Evolutionary conservation across 306 rosid genomes (phyloP), one percentile per base, ranked within the genome.

Genomic region (Echinosophora koreensis): DNA sequence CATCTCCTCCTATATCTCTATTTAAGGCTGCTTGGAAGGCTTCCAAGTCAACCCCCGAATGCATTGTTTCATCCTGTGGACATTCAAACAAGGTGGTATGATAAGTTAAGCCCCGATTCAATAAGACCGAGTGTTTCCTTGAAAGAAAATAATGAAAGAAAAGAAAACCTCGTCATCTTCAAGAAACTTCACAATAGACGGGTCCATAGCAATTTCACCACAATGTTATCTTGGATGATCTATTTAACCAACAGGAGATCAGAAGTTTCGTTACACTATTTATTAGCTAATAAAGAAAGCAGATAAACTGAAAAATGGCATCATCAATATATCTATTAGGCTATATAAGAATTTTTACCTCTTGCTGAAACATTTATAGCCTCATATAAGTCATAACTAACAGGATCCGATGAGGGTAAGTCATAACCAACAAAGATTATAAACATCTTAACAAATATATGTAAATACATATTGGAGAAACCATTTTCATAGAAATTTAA

Each of bases 11-110:
- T 5, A 91, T 87, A 83, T 91, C 96, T 87, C 89, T 86, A 68
- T 86, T 88, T 67, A 91, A 79, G 49, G 97, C 96, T 72, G 92
- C 97, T 86, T 91, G 96, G 37, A 94, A 91, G 30, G 97, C 97
- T 79, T 88, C 98, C 74, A 91, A 93, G 8, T 90, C 97, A 0
- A 91, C 96, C 55, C 97, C 96, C 2, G 97, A 91, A 82, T 91
- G 97, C 96, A 91, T 91, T 35, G 86, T 88, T 71, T 93, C 98
- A 54, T 93, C 97, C 97, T 93, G 80, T 37, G 38, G 70, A 82
- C 63, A 70, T 22, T 39, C 73, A 58, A 74, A 56, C 15, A 41
- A 51, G 38, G 44, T 68, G 14, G 68, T 35, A 27, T 50, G 14
- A 30, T 37, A 83, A 78, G 35, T 32, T 50, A 35, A 30, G 59